phyloP scores from a whole-genome alignment of 768 basidiomycete genomes.

The Pholiota conissans region DNA sequence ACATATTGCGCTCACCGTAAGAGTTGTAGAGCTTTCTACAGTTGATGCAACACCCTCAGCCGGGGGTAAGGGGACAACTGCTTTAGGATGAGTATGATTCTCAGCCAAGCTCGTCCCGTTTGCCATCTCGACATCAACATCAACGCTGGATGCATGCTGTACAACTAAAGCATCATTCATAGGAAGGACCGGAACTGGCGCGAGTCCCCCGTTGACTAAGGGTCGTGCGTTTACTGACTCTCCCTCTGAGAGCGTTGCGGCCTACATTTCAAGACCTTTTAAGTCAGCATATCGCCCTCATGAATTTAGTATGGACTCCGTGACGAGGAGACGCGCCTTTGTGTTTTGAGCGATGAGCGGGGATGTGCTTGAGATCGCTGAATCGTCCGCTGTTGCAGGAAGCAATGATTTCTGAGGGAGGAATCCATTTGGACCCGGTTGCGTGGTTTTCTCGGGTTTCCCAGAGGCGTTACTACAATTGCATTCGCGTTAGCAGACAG shows the following conservation, averaged over 20 bases:
- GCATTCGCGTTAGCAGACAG: background rate
- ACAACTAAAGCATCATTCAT: background rate
- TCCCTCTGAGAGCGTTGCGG: background rate
- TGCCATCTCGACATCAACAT: conserved; percentile 2
- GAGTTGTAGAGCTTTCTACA: no score
- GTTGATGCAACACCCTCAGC: no score
- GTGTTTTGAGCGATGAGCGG: background rate
- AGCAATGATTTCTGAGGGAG: background rate
- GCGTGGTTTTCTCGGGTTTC: background rate
- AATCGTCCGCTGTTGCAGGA: background rate
- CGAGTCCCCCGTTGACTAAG: background rate
- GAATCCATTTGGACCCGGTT: background rate
- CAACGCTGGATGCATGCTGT: background rate
- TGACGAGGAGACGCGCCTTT: background rate
- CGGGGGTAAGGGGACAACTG: no score
- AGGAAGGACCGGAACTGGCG: background rate
- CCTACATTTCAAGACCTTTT: background rate
- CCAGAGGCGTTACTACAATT: background rate
- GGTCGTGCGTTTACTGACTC: background rate
- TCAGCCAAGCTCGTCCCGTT: background rate
- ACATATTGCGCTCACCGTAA: no score
- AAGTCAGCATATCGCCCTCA: background rate
- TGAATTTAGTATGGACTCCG: background rate
- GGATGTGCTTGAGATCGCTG: background rate
- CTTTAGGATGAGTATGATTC: background rate